Conservation (phyloP, 2,329 filamentous ascomycete genomes). For the Stylonectria norvegica region DNA sequence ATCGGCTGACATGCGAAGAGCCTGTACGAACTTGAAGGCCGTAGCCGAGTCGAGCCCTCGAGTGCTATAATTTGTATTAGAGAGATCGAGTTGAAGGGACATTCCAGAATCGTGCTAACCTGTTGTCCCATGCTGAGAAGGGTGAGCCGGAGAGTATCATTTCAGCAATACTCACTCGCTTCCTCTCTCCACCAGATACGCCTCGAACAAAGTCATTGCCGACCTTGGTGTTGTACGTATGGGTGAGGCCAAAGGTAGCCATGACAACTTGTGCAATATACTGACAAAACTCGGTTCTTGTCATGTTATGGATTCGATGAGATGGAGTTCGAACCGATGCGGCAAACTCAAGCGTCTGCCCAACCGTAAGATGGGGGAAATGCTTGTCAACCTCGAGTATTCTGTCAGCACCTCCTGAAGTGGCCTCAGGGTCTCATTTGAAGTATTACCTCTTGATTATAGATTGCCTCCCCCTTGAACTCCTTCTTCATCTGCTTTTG, state of each 20-base stretch:
- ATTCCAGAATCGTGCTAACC: not conserved
- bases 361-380: slow-evolving; percentile 74
- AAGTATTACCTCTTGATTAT: slow-evolving; percentile 68
- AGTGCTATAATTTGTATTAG: slow-evolving; percentile 44
- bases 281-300: slow-evolving; percentile 55
- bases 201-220: slow-evolving; percentile 73
- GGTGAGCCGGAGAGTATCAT: slow-evolving; percentile 63
- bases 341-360: slow-evolving; percentile 71
- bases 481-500: slow-evolving; percentile 52
- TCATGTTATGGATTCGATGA: slow-evolving; percentile 60
- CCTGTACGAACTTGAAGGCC: slow-evolving; percentile 69
- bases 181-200: slow-evolving; percentile 67
- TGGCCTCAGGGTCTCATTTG: too few relatives aligned
- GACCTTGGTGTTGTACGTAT: slow-evolving; percentile 70
- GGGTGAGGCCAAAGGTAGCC: slow-evolving; percentile 68
- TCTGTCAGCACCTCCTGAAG: not conserved
- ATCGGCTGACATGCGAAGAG: slow-evolving; percentile 62
- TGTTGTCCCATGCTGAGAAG: slow-evolving; percentile 66
- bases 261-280: slow-evolving; percentile 66
- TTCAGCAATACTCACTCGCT: slow-evolving; percentile 80
- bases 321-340: slow-evolving; percentile 65
- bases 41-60: slow-evolving; percentile 70
- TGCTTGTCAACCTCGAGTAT: slow-evolving; percentile 59
- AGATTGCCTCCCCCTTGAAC: slow-evolving; percentile 65
- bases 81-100: slow-evolving; percentile 14